Conservation (phyloP, 2,329 filamentous ascomycete species). For the Apiospora kogelbergensis region DNA sequence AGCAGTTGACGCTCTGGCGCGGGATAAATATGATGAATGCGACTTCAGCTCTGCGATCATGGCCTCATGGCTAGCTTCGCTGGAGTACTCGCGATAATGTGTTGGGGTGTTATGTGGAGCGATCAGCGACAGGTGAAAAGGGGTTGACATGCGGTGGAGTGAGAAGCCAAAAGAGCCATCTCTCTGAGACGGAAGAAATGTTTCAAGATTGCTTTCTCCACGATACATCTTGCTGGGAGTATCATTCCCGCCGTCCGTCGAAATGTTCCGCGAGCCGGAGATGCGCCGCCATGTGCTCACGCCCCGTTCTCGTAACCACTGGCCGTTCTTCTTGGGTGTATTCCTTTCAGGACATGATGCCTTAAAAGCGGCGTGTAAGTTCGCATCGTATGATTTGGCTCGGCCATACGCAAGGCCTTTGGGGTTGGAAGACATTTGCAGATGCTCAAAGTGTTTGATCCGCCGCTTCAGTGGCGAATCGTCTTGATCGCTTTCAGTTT, state of each 20-base stretch:
- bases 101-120: background rate
- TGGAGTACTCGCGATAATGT: constrained; percentile 8
- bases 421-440: constrained; percentile 15
- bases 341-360: background rate
- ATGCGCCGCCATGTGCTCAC: constrained; percentile 29
- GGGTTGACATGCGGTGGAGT: constrained; percentile 18
- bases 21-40: background rate
- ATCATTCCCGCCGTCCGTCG: constrained; percentile 20
- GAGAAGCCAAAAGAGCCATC: constrained; percentile 23
- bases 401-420: constrained; percentile 2
- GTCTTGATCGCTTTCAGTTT: background rate
- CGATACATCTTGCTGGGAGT: background rate
- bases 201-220: background rate
- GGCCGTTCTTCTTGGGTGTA: constrained; percentile 16
- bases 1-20: background rate
- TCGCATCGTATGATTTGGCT: constrained; percentile 14
- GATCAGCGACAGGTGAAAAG: constrained; percentile 16
- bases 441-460: constrained; percentile 30
- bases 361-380: constrained; percentile 2
- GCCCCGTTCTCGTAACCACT: constrained; percentile 25
- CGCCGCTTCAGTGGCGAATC: constrained; percentile 29
- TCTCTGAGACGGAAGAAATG: background rate
- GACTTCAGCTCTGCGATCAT: background rate
- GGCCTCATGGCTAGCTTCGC: constrained; percentile 16
- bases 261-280: constrained; percentile 25